phyloP scores from a whole-genome alignment of 352 stramenopile species.

The Globisporangium carolinianum region DNA sequence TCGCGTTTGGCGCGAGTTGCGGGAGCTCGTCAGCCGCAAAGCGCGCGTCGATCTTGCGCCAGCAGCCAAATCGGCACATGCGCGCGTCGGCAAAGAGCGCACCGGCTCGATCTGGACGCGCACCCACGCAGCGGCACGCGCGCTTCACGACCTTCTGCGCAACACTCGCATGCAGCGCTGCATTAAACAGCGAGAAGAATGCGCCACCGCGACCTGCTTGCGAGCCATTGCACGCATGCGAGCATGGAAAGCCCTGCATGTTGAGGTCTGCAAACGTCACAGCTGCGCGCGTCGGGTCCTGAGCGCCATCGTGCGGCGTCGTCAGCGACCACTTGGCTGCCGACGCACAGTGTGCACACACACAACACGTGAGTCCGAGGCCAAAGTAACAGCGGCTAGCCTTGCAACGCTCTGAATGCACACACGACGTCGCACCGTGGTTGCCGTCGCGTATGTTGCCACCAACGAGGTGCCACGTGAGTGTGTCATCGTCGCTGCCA shows the following conservation, averaged over 20 bases:
- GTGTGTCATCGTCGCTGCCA: constrained; percentile 15
- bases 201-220: constrained; percentile 64
- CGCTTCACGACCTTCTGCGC: constrained; percentile 27
- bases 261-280: constrained; percentile 76
- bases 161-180: constrained; percentile 46
- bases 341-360: neutral
- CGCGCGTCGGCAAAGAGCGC: constrained; percentile 32
- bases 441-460: constrained; percentile 44
- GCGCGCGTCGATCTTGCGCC: constrained; percentile 45
- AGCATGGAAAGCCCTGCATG: constrained; percentile 82
- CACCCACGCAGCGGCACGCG: constrained; percentile 28
- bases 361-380: neutral
- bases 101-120: no score
- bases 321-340: constrained; percentile 67
- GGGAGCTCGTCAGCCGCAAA: constrained; percentile 32
- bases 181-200: constrained; percentile 53
- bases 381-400: no score
- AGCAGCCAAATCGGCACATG: constrained; percentile 63
- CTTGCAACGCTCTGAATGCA: neutral
- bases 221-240: constrained; percentile 53
- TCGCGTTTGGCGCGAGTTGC: constrained; percentile 33
- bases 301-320: constrained; percentile 26
- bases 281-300: constrained; percentile 15
- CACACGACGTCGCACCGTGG: constrained; percentile 33
- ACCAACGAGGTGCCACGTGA: constrained; percentile 64